Percentiles rank a stretch among this genome's conserved stretches.
These are phyloP conservation scores for Allomyces macrogynus DNA, from an alignment of 192 early-diverging fungal species.

Conservation along the genomic window DNA sequence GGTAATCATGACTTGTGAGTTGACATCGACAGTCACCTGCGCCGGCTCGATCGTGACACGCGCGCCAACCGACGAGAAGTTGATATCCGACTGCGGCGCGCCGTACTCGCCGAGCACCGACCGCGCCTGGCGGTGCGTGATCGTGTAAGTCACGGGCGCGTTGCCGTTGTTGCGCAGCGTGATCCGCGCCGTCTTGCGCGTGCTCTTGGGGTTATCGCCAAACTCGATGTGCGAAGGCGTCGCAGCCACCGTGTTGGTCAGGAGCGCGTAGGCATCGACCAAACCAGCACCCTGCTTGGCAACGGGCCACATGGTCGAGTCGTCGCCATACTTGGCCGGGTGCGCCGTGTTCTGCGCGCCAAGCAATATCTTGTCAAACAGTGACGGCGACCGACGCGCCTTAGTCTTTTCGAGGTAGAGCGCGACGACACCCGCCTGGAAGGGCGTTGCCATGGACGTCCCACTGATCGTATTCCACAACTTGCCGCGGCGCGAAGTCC, in stretches of 20 bases:
- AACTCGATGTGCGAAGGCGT: constrained; percentile 24
- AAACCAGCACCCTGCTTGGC: constrained; percentile 29
- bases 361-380: background rate
- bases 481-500: background rate
- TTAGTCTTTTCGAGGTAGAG: constrained; percentile 14
- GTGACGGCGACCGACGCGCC: background rate
- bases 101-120: constrained; percentile 17
- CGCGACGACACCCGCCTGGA: constrained; percentile 24
- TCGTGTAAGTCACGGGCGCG: constrained; percentile 8
- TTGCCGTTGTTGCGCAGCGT: constrained; percentile 20
- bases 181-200: constrained; percentile 7
- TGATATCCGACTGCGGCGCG: background rate
- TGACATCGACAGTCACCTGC: too few relatives aligned
- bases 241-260: constrained; percentile 13
- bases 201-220: constrained; percentile 14
- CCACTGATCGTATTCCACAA: constrained; percentile 15
- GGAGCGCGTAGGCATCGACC: constrained; percentile 20
- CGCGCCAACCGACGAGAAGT: background rate
- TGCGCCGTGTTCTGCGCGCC: constrained; percentile 8
- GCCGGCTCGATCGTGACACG: background rate
- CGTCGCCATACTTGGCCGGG: constrained; percentile 11
- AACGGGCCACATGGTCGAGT: constrained; percentile 4
- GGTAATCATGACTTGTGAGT: too few relatives aligned
- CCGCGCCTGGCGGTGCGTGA: constrained; percentile 12
- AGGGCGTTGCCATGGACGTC: constrained; percentile 45